Evolutionary conservation across 768 basidiomycete species (phyloP).

Genomic region (Candolleomyces aberdarensis): DNA sequence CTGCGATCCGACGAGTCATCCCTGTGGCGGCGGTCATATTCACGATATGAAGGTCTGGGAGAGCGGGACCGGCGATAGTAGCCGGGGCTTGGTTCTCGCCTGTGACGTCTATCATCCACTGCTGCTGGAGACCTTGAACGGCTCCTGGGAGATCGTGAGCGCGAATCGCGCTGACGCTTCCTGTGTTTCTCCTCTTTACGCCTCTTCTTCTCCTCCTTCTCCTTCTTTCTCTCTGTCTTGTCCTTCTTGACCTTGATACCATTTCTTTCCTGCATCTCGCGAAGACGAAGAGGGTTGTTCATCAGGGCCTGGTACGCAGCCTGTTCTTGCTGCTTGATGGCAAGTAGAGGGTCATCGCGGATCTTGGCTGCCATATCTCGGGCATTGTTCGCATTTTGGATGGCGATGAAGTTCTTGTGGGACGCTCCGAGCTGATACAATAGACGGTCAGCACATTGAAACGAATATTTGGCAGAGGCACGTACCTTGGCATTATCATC

Average conservation of each 20-base stretch:
- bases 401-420: constrained; percentile 91
- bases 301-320: constrained; percentile 84
- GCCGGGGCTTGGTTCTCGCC: constrained; percentile 44
- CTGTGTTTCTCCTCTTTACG: constrained; percentile 37
- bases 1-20: constrained; percentile 20
- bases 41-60: constrained; percentile 25
- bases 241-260: constrained; percentile 82
- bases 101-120: constrained; percentile 25
- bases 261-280: constrained; percentile 75
- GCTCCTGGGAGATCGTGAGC: constrained; percentile 6
- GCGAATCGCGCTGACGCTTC: constrained; percentile 18
- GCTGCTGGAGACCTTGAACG: neutral
- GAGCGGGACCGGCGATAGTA: constrained; percentile 41
- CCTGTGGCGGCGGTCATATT: constrained; percentile 20
- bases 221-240: constrained; percentile 60
- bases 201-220: constrained; percentile 44
- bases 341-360: constrained; percentile 94
- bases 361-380: constrained; percentile 92
- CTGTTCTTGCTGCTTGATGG: constrained; percentile 98
- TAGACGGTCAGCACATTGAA: neutral
- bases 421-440: constrained; percentile 67
- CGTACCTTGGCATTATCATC: constrained; percentile 87
- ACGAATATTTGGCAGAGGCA: constrained; percentile 7
- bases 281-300: constrained; percentile 81
- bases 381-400: constrained; percentile 88